Evolutionary conservation across 768 basidiomycete species (phyloP).

Genomic region (Rhodosporidiobolus sp.): DNA sequence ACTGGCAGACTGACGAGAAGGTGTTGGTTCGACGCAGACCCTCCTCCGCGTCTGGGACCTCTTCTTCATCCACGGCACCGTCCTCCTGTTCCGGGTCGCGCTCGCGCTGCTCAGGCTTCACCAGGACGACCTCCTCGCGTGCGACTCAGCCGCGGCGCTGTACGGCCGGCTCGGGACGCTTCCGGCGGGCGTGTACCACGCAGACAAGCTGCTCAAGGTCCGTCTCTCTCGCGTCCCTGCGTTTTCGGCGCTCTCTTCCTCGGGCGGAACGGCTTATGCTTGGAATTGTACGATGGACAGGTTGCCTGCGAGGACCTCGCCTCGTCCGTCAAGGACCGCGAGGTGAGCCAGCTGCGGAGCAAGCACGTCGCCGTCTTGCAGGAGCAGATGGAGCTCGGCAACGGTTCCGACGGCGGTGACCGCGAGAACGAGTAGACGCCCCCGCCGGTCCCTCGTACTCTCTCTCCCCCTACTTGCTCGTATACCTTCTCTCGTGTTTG

Average conservation of each 20-base stretch:
- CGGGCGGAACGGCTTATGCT: too few species aligned
- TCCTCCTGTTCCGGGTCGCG: slow-evolving; percentile 85
- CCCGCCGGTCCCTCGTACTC: too few species aligned
- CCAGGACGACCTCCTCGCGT: slow-evolving; percentile 75
- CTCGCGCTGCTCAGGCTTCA: slow-evolving; percentile 78
- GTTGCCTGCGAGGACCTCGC: slow-evolving; percentile 37
- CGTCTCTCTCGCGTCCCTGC: slow-evolving; percentile 40
- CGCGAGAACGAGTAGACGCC: too few species aligned
- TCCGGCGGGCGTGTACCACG: slow-evolving; percentile 89
- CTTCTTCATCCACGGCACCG: slow-evolving; percentile 86
- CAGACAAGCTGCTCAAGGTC: slow-evolving; percentile 85
- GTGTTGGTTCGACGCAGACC: not conserved
- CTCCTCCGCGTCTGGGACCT: slow-evolving; percentile 78
- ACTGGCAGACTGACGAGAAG: not conserved
- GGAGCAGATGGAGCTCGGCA: slow-evolving; percentile 5
- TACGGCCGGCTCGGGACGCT: slow-evolving; percentile 85
- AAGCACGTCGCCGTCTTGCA: slow-evolving; percentile 27
- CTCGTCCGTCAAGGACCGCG: slow-evolving; percentile 30
- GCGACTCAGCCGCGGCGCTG: slow-evolving; percentile 79
- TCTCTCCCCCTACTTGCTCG: too few species aligned
- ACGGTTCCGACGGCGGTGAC: too few species aligned
- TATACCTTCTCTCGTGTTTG: too few species aligned
- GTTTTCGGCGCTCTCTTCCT: too few species aligned
- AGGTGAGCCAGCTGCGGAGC: slow-evolving; percentile 18
- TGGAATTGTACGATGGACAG: too few species aligned